Evolutionary conservation across 2,329 filamentous ascomycete genomes (phyloP), one percentile per base, ranked within the genome.

Genomic region (Monilinia laxa): DNA sequence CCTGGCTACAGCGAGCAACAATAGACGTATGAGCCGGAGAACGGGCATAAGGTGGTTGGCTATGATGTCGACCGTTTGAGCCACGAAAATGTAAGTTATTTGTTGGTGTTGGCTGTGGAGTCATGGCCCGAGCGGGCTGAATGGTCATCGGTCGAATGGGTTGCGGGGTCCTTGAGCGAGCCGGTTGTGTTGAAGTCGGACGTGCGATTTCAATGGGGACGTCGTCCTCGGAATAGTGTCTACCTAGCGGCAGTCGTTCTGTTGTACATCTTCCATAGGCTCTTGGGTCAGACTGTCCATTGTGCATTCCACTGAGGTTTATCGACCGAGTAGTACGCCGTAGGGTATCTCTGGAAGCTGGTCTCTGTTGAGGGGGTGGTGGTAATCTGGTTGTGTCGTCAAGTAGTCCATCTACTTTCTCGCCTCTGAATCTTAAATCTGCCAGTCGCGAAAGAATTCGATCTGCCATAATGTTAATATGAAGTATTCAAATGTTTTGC

Each of bases 271-370:
- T 62, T 40, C 58, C 58, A 62, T 62, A 62, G 16, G 45, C 23
- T 25, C 58, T 51, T 38, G 58, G 58, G 23, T 62, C 58, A 20
- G n/a, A 62, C 23, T 62, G 58, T 47, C 45, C 58, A 38, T 62
- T 35, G 40, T 51, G 58, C n/a, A 25, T 40, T 25, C 58, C 58
- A 11, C 31, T 51, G 10, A 51, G 58, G n/a, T 62, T 62, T 25
- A 25, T 35, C 31, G 58, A 62, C 20, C 58, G 58, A 23, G 11
- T 38, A 12, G 28, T 51, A 38, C 58, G 58, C 12, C 58, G 45
- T 23, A 62, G 9, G 31, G 45, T 16, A 14, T 62, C 45, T 62
- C 28, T 62, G 25, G 58, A 62, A n/a, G 23, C 14, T 10, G 58
- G 31, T 18, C 58, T 62, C 31, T 62, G 20, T 25, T 62, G 58